A percentile compares a stretch with the other conserved stretches of the same genome.
phyloP scores from a whole-genome alignment of 2,329 filamentous ascomycete genomes.

The Oidium heveae region DNA sequence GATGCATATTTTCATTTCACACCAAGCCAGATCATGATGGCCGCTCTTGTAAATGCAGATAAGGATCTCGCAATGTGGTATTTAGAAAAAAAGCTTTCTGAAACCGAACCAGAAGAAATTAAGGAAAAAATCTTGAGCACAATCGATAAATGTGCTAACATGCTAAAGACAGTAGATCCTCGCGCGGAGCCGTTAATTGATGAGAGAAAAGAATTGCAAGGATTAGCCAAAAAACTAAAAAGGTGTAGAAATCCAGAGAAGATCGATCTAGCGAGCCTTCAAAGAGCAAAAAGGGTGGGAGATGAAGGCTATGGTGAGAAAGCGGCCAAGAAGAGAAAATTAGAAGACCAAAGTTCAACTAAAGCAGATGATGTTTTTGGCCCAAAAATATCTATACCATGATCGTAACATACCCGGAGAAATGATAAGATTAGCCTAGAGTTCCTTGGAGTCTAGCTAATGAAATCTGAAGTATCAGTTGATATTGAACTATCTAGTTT shows the following conservation, averaged over 20 bases:
- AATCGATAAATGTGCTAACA: constrained; percentile 24
- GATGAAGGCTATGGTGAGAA: constrained; percentile 10
- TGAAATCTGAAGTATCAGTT: too few relatives aligned
- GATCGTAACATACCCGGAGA: background rate
- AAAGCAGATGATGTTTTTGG: constrained; percentile 15
- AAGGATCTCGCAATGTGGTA: constrained; percentile 22
- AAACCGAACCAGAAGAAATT: constrained; percentile 7
- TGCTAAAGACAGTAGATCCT: constrained; percentile 29
- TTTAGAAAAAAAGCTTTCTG: constrained; percentile 11
- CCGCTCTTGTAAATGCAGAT: constrained; percentile 55
- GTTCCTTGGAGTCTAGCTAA: too few relatives aligned
- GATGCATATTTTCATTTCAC: constrained; percentile 96
- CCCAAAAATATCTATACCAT: constrained; percentile 6
- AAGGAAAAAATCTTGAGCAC: constrained; percentile 24
- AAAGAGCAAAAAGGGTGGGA: constrained; percentile 30
- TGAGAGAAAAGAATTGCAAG: constrained; percentile 24
- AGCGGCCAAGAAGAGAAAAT: constrained; percentile 16
- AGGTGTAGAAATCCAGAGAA: constrained; percentile 52
- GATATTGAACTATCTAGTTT: too few relatives aligned
- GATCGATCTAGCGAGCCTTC: constrained; percentile 40
- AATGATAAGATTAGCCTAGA: too few relatives aligned
- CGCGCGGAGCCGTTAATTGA: constrained; percentile 4
- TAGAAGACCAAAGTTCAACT: constrained; percentile 15
- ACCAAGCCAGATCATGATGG: constrained; percentile 79
- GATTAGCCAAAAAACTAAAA: constrained; percentile 41